Evolutionary conservation across 495 filamentous ascomycete species (phyloP).

Genomic region (Neurospora sp.): DNA sequence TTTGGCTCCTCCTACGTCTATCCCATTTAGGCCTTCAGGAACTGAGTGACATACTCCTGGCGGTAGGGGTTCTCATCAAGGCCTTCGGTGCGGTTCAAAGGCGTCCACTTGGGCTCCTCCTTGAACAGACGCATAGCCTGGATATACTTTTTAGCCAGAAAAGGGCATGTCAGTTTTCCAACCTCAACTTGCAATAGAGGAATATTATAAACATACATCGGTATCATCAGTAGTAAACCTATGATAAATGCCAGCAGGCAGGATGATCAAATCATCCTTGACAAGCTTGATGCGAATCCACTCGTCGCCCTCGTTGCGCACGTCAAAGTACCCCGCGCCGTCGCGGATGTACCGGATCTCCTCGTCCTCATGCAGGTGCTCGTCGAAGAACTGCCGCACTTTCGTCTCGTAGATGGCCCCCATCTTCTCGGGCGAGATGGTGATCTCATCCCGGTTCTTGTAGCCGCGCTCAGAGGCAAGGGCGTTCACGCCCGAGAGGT

Average conservation of each 20-base stretch:
- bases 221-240: slow-evolving; percentile 87
- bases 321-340: slow-evolving; percentile 88
- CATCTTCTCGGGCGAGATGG: slow-evolving; percentile 80
- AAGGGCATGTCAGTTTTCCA: neutral
- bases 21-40: slow-evolving; percentile 10
- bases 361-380: slow-evolving; percentile 97
- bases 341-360: slow-evolving; percentile 96
- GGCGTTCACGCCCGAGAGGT: slow-evolving; percentile 53
- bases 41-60: slow-evolving; percentile 55
- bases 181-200: neutral
- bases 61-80: slow-evolving; percentile 71
- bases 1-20: neutral
- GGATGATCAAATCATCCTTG: slow-evolving; percentile 66
- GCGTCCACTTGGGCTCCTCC: slow-evolving; percentile 98
- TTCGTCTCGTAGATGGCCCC: slow-evolving; percentile 81
- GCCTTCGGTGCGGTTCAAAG: slow-evolving; percentile 71
- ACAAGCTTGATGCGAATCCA: slow-evolving; percentile 80
- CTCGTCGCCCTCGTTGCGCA: slow-evolving; percentile 57
- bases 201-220: slow-evolving; percentile 49
- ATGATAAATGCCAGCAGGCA: slow-evolving; percentile 96
- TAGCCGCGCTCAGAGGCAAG: slow-evolving; percentile 71
- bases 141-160: slow-evolving; percentile 50
- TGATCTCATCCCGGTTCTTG: slow-evolving; percentile 90
- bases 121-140: slow-evolving; percentile 96
- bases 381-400: slow-evolving; percentile 83